These are phyloP conservation scores for Cladophialophora bantiana DNA, from an alignment of 2,329 filamentous ascomycete species.

Conservation along the genomic window DNA sequence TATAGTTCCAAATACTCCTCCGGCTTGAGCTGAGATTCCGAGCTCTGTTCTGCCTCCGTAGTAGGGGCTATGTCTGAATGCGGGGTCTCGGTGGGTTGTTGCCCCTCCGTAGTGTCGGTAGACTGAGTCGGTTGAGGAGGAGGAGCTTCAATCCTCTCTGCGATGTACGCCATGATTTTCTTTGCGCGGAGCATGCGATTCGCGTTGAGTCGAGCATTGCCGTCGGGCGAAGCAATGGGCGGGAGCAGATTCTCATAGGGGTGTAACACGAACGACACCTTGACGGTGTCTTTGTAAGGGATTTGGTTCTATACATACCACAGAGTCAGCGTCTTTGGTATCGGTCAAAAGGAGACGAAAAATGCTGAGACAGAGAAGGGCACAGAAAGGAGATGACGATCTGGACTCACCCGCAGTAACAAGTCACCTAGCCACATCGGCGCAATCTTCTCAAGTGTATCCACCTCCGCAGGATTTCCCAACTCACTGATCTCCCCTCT, in stretches of 20 bases:
- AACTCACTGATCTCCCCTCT: slow-evolving; percentile 83
- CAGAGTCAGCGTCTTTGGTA: not conserved
- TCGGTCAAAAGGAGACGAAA: not conserved
- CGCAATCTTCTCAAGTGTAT: slow-evolving; percentile 82
- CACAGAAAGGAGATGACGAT: not conserved
- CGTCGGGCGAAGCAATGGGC: slow-evolving; percentile 74
- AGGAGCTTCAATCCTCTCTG: slow-evolving; percentile 82
- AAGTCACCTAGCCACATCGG: slow-evolving; percentile 94
- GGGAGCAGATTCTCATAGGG: slow-evolving; percentile 79
- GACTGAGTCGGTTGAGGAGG: slow-evolving; percentile 27
- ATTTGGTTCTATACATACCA: slow-evolving; percentile 69
- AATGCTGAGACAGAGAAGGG: not conserved
- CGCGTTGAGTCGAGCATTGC: slow-evolving; percentile 88
- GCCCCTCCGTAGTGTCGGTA: not conserved
- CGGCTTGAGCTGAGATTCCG: slow-evolving; percentile 65
- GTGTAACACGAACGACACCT: slow-evolving; percentile 91
- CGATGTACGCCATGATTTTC: slow-evolving; percentile 91
- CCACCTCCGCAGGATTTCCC: slow-evolving; percentile 69
- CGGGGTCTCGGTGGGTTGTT: slow-evolving; percentile 2
- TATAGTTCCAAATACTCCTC: slow-evolving; percentile 96
- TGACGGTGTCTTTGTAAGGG: slow-evolving; percentile 87
- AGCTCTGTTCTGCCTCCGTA: not conserved
- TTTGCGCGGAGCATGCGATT: slow-evolving; percentile 95
- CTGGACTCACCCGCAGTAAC: slow-evolving; percentile 67
- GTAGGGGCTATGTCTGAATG: not conserved